A percentile compares a stretch with the other conserved stretches of the same genome.
Evolutionary conservation across 2,329 filamentous ascomycete genomes (phyloP).

Genomic region (Colletotrichum musicola): DNA sequence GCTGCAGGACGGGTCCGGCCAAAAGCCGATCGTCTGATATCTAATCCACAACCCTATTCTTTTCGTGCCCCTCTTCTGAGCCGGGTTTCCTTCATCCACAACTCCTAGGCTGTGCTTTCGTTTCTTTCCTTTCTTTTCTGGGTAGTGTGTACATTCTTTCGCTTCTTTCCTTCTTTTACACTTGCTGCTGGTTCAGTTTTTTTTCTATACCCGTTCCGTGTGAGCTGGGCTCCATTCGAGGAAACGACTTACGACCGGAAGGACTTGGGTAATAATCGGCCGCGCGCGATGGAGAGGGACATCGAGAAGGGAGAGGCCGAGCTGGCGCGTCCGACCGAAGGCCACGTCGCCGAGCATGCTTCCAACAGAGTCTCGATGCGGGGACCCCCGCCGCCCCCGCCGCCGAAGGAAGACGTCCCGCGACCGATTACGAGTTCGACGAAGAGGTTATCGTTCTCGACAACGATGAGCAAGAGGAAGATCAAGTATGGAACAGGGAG

Average conservation of each 20-base stretch:
- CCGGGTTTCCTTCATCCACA: conserved; percentile 1
- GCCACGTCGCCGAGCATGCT: conserved; percentile 13
- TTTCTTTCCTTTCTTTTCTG: neutral
- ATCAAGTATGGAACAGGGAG: conserved; percentile 64
- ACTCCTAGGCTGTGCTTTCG: conserved; percentile 10
- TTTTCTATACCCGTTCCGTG: neutral
- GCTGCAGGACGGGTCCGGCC: conserved; percentile 12
- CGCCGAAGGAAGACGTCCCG: conserved; percentile 19
- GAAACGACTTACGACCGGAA: neutral
- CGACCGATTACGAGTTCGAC: conserved; percentile 50
- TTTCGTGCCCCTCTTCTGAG: conserved; percentile 6
- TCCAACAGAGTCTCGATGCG: conserved; percentile 20
- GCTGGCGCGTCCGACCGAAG: conserved; percentile 1
- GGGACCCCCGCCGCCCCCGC: conserved; percentile 27
- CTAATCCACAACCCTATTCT: conserved; percentile 20
- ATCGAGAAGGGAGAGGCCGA: conserved; percentile 19
- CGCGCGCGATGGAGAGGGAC: conserved; percentile 27
- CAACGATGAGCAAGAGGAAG: conserved; percentile 47
- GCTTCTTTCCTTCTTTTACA: neutral
- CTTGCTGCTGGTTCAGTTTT: conserved; percentile 32
- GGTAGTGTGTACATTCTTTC: neutral
- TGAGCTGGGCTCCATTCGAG: conserved; percentile 28
- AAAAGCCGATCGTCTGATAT: conserved; percentile 16
- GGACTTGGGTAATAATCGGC: neutral
- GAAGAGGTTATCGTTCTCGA: conserved; percentile 51